Evolutionary conservation across 768 basidiomycete species (phyloP).

Genomic region (Termitomyces sp.): DNA sequence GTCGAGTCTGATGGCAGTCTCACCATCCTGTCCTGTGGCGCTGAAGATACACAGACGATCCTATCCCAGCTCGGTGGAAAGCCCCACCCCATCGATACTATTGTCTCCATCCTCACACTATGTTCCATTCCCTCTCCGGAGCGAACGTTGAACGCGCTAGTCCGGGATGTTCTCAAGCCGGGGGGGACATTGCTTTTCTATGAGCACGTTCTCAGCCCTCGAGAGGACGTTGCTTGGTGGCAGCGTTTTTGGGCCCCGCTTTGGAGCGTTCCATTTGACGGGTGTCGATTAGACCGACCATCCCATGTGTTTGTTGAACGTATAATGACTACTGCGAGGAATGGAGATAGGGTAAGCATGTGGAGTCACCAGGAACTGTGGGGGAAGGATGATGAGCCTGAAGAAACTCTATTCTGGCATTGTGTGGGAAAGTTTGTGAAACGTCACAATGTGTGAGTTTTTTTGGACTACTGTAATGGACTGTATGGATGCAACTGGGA

Average conservation of each 20-base stretch:
- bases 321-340: constrained; percentile 19
- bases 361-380: constrained; percentile 46
- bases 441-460: constrained; percentile 12
- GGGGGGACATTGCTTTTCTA: constrained; percentile 63
- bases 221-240: constrained; percentile 59
- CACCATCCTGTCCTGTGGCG: constrained; percentile 56
- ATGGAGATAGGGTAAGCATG: constrained; percentile 21
- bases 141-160: constrained; percentile 37
- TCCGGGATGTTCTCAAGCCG: constrained; percentile 48
- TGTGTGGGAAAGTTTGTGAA: constrained; percentile 53
- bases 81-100: constrained; percentile 43
- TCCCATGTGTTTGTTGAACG: constrained; percentile 42
- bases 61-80: constrained; percentile 22
- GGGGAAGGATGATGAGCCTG: constrained; percentile 44
- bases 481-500: too few species aligned
- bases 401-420: constrained; percentile 60
- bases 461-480: too few species aligned
- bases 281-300: constrained; percentile 58
- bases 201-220: constrained; percentile 61
- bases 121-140: constrained; percentile 60
- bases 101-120: constrained; percentile 60
- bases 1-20: constrained; percentile 34
- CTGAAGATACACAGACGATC: constrained; percentile 50
- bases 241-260: constrained; percentile 69
- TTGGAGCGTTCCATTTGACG: constrained; percentile 56